Conservation (phyloP, 768 basidiomycete species). For the Lactarius hatsudake region DNA sequence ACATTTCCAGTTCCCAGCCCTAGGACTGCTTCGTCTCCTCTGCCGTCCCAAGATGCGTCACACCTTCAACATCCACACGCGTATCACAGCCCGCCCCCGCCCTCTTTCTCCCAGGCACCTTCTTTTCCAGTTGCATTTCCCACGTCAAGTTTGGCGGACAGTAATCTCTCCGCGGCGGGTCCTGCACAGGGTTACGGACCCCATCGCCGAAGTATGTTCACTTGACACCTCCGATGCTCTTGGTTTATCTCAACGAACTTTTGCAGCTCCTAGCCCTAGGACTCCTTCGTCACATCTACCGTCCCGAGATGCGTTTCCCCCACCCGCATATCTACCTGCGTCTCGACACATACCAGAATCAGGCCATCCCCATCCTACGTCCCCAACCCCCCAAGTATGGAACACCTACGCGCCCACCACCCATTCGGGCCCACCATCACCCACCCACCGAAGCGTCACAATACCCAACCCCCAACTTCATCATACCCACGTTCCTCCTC, state of each 20-base stretch:
- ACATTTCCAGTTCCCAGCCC: too few relatives aligned
- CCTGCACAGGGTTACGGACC: too few relatives aligned
- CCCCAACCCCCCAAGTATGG: background rate
- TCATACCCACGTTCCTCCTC: background rate
- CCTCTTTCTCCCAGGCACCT: background rate
- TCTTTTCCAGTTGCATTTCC: background rate
- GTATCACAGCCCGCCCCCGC: background rate
- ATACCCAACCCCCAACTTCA: background rate
- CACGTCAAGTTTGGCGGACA: background rate
- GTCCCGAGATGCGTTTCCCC: background rate
- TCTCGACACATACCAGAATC: background rate
- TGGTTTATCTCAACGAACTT: too few relatives aligned
- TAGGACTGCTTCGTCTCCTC: background rate
- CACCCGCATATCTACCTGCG: background rate
- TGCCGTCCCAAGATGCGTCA: background rate
- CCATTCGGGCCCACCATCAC: background rate
- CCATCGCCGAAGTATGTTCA: too few relatives aligned
- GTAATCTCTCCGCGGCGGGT: background rate
- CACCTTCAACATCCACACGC: background rate
- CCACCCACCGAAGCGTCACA: background rate
- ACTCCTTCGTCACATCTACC: background rate
- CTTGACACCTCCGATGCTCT: too few relatives aligned
- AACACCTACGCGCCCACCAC: background rate
- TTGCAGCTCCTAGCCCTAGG: too few relatives aligned
- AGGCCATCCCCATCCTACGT: background rate